A percentile compares a stretch with the other conserved stretches of the same genome.
Evolutionary conservation across 768 basidiomycete genomes (phyloP).

Genomic region (Trametes coccinea): DNA sequence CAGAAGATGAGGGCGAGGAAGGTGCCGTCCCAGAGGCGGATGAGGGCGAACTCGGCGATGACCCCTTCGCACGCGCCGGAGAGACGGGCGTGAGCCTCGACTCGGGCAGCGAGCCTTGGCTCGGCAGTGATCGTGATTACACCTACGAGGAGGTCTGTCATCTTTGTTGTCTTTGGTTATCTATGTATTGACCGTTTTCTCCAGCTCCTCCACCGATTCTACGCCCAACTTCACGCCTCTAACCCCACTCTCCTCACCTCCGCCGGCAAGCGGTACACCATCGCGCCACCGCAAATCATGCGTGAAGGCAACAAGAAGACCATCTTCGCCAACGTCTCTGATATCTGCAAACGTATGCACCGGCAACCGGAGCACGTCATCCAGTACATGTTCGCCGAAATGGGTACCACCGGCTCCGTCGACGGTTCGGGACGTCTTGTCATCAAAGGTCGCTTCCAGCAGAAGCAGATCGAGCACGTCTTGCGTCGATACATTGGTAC

Average conservation of each 20-base stretch:
- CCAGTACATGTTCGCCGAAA: constrained; percentile 93
- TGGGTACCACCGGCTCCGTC: constrained; percentile 96
- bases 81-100: constrained; percentile 63
- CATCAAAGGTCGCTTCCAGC: constrained; percentile 97
- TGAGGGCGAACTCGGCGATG: constrained; percentile 85
- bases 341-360: constrained; percentile 99
- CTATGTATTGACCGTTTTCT: neutral
- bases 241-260: constrained; percentile 89
- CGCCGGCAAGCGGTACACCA: constrained; percentile 91
- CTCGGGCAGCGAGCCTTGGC: constrained; percentile 84
- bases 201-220: constrained; percentile 92
- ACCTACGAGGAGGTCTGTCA: constrained; percentile 83
- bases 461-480: constrained; percentile 98
- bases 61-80: constrained; percentile 67
- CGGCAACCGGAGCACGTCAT: constrained; percentile 97
- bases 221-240: constrained; percentile 84
- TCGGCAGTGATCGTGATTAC: constrained; percentile 91
- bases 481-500: constrained; percentile 93
- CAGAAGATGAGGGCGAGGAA: constrained; percentile 62
- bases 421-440: constrained; percentile 90
- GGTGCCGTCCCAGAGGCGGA: constrained; percentile 59
- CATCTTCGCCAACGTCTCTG: constrained; percentile 93
- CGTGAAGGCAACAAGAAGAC: constrained; percentile 97
- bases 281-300: constrained; percentile 91
- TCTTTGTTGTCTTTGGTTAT: neutral